Percentiles rank a stretch among this genome's conserved stretches.
These are phyloP conservation scores for Cubamyces sp. DNA, from an alignment of 768 basidiomycete genomes.

Conservation along the genomic window DNA sequence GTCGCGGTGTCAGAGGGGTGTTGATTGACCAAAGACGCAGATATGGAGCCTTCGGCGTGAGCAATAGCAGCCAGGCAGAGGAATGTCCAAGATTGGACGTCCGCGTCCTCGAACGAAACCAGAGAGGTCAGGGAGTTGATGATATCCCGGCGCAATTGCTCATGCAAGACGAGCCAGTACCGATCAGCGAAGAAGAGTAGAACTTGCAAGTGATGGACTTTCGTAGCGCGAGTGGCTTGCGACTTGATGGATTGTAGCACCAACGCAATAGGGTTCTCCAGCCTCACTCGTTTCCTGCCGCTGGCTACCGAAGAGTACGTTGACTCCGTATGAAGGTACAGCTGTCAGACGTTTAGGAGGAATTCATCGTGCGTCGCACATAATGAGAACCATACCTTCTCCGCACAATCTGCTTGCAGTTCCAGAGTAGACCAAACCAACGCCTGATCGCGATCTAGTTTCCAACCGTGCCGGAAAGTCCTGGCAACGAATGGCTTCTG, in stretches of 20 bases:
- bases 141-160: conserved; percentile 58
- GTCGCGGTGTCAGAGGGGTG: conserved; percentile 26
- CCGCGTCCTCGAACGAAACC: conserved; percentile 63
- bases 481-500: conserved; percentile 51
- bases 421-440: conserved; percentile 80
- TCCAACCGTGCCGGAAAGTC: conserved; percentile 75
- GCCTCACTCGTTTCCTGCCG: conserved; percentile 54
- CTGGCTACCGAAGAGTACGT: conserved; percentile 43
- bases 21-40: not conserved
- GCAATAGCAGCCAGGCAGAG: conserved; percentile 78
- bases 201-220: conserved; percentile 66
- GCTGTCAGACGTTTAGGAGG: conserved; percentile 41
- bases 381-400: conserved; percentile 50
- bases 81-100: conserved; percentile 84
- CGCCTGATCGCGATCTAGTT: conserved; percentile 71
- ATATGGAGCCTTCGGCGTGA: conserved; percentile 41
- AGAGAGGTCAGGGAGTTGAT: conserved; percentile 59
- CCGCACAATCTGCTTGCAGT: conserved; percentile 78
- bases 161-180: conserved; percentile 71
- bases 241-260: conserved; percentile 56
- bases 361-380: not conserved
- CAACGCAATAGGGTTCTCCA: conserved; percentile 61
- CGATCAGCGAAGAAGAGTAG: conserved; percentile 84
- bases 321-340: conserved; percentile 68
- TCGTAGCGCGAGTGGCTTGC: conserved; percentile 38